These are phyloP conservation scores for Tympanopsis confertula DNA, from an alignment of 2,329 filamentous ascomycete genomes.

Conservation along the genomic window DNA sequence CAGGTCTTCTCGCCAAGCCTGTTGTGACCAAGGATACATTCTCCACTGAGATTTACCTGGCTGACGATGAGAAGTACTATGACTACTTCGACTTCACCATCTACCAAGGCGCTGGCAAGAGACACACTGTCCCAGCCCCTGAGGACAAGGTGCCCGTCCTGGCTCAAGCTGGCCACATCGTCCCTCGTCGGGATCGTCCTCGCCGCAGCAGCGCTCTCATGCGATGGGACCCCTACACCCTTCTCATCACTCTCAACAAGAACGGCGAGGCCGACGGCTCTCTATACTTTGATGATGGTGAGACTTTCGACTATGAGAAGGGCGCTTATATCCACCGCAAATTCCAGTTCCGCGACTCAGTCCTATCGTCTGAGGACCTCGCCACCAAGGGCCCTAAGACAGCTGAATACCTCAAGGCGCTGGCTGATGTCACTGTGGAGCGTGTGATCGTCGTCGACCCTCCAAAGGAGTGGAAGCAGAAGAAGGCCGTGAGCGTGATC, in stretches of 20 bases:
- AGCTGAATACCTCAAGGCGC: conserved; percentile 65
- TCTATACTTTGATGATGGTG: conserved; percentile 86
- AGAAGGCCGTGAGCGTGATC: conserved; percentile 40
- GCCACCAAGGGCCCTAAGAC: conserved; percentile 46
- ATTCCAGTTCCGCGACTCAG: conserved; percentile 54
- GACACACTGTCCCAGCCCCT: conserved; percentile 60
- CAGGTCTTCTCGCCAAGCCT: conserved; percentile 85
- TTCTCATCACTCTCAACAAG: conserved; percentile 64
- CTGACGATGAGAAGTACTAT: conserved; percentile 82
- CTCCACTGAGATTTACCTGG: conserved; percentile 71
- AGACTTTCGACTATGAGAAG: conserved; percentile 76
- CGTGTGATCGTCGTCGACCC: conserved; percentile 76
- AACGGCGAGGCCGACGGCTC: conserved; percentile 66
- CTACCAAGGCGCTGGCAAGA: conserved; percentile 59
- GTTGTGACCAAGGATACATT: conserved; percentile 67
- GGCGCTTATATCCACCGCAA: conserved; percentile 80
- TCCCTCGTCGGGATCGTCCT: conserved; percentile 79
- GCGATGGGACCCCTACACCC: conserved; percentile 89
- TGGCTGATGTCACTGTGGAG: conserved; percentile 70
- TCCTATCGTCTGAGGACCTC: conserved; percentile 53
- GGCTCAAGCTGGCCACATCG: conserved; percentile 86
- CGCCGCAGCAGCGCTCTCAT: conserved; percentile 78
- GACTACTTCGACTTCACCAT: conserved; percentile 85
- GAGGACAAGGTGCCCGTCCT: conserved; percentile 79
- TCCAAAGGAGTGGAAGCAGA: conserved; percentile 58